phyloP scores from a whole-genome alignment of 208 protist genomes.

The Leptomonas seymouri region DNA sequence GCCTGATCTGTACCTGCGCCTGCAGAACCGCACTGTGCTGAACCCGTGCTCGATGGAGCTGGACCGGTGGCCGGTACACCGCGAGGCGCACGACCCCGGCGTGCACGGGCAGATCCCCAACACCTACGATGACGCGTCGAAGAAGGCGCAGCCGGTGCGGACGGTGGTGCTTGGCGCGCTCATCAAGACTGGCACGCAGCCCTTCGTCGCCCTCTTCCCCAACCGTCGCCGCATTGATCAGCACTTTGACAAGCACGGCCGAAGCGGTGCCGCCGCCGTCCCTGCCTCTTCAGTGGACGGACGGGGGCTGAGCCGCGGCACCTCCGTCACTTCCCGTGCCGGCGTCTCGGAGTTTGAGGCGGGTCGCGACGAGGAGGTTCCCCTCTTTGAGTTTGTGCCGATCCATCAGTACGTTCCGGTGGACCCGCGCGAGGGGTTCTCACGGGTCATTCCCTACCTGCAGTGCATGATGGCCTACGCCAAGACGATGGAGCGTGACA shows the following conservation, averaged over 20 bases:
- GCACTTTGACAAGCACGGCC: constrained; percentile 29
- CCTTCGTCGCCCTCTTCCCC: constrained; percentile 46
- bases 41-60: constrained; percentile 69
- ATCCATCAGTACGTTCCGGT: constrained; percentile 66
- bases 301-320: constrained; percentile 2
- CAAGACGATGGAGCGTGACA: constrained; percentile 17
- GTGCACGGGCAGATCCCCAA: constrained; percentile 22
- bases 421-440: constrained; percentile 39
- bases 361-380: constrained; percentile 31
- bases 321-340: constrained; percentile 10
- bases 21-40: constrained; percentile 77
- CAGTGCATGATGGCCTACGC: constrained; percentile 42
- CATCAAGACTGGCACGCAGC: constrained; percentile 45
- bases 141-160: constrained; percentile 42
- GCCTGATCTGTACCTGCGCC: constrained; percentile 66
- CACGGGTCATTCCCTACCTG: constrained; percentile 57
- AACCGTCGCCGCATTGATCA: constrained; percentile 46
- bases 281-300: not conserved
- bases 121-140: constrained; percentile 20
- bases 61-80: constrained; percentile 69
- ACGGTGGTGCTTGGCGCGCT: constrained; percentile 59
- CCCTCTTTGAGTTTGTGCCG: constrained; percentile 58
- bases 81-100: constrained; percentile 26
- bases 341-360: constrained; percentile 26
- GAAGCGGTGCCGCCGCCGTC: not conserved